Evolutionary conservation across 2,329 filamentous ascomycete species (phyloP).

Genomic region (Aspergillus tamarii): DNA sequence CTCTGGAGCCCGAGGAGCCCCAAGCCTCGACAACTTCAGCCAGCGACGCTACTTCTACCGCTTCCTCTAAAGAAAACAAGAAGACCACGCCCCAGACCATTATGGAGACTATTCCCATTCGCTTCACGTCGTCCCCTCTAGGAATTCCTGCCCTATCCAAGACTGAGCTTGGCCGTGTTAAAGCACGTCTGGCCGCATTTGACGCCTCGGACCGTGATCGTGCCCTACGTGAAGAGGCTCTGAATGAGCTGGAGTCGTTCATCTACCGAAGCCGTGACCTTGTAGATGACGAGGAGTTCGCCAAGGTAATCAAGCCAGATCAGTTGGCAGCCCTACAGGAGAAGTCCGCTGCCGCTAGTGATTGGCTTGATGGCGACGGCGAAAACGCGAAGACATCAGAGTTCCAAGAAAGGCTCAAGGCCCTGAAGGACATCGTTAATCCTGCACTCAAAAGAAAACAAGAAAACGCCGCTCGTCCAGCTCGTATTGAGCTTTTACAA

Average conservation of each 20-base stretch:
- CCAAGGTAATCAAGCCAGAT: slow-evolving; percentile 68
- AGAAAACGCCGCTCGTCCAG: slow-evolving; percentile 73
- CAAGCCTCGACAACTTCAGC: slow-evolving; percentile 50
- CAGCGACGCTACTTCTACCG: slow-evolving; percentile 54
- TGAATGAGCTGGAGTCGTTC: slow-evolving; percentile 91
- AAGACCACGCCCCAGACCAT: slow-evolving; percentile 49
- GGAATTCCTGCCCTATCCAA: slow-evolving; percentile 42
- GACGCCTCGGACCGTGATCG: slow-evolving; percentile 82
- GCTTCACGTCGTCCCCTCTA: slow-evolving; percentile 52
- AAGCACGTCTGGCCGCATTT: slow-evolving; percentile 79
- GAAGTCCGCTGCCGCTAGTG: slow-evolving; percentile 70
- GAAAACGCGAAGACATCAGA: slow-evolving; percentile 73
- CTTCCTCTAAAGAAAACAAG: slow-evolving; percentile 48
- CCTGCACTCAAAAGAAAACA: slow-evolving; percentile 76
- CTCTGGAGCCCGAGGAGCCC: slow-evolving; percentile 48
- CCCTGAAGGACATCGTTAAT: slow-evolving; percentile 74
- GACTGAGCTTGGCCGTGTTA: slow-evolving; percentile 53
- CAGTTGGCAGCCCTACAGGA: slow-evolving; percentile 69
- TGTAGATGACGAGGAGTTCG: slow-evolving; percentile 75
- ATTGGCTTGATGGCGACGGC: slow-evolving; percentile 91
- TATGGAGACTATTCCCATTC: slow-evolving; percentile 56
- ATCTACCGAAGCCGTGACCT: slow-evolving; percentile 88
- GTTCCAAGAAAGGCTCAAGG: slow-evolving; percentile 75
- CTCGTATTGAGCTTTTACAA: slow-evolving; percentile 67
- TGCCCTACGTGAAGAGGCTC: slow-evolving; percentile 75